Conservation (phyloP, 352 stramenopile genomes). For the Phytophthora tubulina region DNA sequence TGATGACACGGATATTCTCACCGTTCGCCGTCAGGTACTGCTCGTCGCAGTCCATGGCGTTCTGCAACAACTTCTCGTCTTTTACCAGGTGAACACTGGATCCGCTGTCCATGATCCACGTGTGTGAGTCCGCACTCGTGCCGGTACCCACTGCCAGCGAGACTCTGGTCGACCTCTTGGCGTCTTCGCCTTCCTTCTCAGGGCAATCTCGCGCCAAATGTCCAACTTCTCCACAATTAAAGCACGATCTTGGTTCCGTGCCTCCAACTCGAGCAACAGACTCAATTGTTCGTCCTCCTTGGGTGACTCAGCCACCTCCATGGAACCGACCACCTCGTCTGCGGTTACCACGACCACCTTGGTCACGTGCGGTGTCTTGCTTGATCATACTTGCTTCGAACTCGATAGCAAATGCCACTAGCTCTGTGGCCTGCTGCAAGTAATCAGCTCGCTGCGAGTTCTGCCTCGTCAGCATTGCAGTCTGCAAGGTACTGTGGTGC, state of each 20-base stretch:
- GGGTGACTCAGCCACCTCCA: no score
- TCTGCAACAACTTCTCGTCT: no score
- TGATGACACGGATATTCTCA: no score
- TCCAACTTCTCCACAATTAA: background rate
- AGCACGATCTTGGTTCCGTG: background rate
- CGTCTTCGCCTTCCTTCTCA: background rate
- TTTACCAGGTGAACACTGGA: no score
- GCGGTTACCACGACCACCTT: background rate
- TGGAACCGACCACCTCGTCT: background rate
- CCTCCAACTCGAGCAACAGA: background rate
- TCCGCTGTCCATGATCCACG: no score
- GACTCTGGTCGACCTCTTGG: background rate
- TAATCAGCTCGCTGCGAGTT: conserved; percentile 10
- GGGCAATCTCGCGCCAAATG: background rate
- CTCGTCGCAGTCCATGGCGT: no score
- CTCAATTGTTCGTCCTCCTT: background rate
- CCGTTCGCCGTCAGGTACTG: no score
- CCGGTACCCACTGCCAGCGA: background rate
- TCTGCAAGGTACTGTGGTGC: conserved; percentile 1
- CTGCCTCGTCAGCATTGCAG: conserved; percentile 5
- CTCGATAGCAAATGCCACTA: conserved; percentile 7
- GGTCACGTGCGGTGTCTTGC: background rate
- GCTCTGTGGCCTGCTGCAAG: conserved; percentile 7
- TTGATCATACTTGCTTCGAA: conserved; percentile 8
- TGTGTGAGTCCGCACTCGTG: no score